phyloP scores from a whole-genome alignment of 164 flowering plant species.

The Amborella trichopoda region DNA sequence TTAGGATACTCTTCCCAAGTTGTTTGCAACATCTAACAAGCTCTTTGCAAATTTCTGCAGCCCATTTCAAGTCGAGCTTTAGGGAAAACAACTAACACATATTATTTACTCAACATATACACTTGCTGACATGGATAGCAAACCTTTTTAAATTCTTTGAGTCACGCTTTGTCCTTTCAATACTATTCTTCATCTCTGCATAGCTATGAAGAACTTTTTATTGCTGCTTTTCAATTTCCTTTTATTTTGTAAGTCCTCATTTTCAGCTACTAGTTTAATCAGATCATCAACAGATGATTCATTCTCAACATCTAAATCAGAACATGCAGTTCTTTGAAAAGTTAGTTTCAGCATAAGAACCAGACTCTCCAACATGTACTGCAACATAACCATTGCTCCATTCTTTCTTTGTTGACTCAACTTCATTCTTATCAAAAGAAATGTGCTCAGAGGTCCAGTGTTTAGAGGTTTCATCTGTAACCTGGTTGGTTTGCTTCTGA shows the following conservation, averaged over 20 bases:
- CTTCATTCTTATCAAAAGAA: too few relatives aligned
- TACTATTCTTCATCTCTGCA: conserved; percentile 85
- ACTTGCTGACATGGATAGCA: conserved; percentile 63
- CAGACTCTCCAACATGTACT: conserved; percentile 28
- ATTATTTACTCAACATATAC: too few relatives aligned
- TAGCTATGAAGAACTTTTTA: conserved; percentile 63
- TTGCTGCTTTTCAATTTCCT: conserved; percentile 51
- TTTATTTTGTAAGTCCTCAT: conserved; percentile 55
- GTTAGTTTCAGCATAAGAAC: conserved; percentile 22
- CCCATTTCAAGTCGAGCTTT: too few relatives aligned
- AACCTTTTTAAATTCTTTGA: conserved; percentile 78
- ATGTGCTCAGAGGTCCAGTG: not conserved
- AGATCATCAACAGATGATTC: conserved; percentile 62
- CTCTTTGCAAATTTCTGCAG: conserved; percentile 79
- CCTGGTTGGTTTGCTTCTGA: conserved; percentile 29
- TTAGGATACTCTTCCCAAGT: conserved; percentile 80
- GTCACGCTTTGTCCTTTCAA: conserved; percentile 75
- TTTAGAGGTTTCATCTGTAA: conserved; percentile 18
- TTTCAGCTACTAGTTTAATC: conserved; percentile 63
- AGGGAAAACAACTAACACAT: too few relatives aligned
- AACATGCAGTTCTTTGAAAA: conserved; percentile 31
- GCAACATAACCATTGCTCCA: conserved; percentile 14
- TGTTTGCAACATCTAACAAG: conserved; percentile 88
- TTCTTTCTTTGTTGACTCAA: conserved; percentile 8
- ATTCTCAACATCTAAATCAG: conserved; percentile 59